Base-by-base conservation (phyloP, 805 yeast species). In the Candida nonsorbophila region DNA sequence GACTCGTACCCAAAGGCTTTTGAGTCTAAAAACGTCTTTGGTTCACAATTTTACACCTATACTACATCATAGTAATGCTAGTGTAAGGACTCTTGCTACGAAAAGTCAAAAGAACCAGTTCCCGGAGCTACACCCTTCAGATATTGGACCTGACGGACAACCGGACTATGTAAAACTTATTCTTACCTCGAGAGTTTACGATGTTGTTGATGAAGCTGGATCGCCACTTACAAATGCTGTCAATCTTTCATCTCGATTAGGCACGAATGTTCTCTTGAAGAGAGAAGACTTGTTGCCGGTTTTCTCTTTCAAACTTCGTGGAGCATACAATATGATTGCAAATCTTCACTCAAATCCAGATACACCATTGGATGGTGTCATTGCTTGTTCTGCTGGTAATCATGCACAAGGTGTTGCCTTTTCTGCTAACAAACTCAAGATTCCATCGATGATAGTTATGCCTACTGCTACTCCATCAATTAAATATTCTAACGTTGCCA, bases 381-480 rank as follows among this genome's bases (percentile, higher is more conserved):
- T 94, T 51, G 97, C 97, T 0, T 92, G 97, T 49, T 86, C 97
- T 17, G 99, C 99, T 4, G 99, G 99, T 20, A 92, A 92, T 57
- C 99, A 92, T 47, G 99, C 99, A 1, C 99, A 92, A 54, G 99
- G 99, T 42, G 97, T 92, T 9, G 98, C 98, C 0, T 90, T 60
- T 53, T 82, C 95, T 14, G 95, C 97, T 4, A 77, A 76, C 36
- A 76, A 80, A 36, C 65, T 92, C 49, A 81, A 80, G 16, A 86
- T 92, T 30, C 92, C 95, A 3, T 90, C 97, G 4, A 90, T 97
- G 4, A 92, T 92, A 30, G 97, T 92, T 25, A 92, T 92, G 99
- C 99, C 99, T 3, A 79, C 85, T 3, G 90, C 94, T 3, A 92
- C 98, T 1, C 98, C 99, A 2, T 78, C 90, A 9, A 94, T 92